Conservation (phyloP, 2,329 filamentous ascomycete species). For the Helotiales sp. region DNA sequence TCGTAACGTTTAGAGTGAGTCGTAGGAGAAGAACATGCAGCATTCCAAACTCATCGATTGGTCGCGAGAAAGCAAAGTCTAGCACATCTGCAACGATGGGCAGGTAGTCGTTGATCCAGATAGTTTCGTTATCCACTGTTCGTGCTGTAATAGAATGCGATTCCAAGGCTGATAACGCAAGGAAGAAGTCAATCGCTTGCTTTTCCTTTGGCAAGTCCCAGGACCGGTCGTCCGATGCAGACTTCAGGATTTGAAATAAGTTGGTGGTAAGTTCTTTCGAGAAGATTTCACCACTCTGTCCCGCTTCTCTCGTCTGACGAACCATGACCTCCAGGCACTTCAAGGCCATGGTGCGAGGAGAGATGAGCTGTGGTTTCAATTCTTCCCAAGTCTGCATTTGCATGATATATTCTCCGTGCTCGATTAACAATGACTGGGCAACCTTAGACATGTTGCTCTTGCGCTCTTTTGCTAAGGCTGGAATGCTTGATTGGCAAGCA, state of each 20-base stretch:
- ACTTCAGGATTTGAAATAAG: constrained; percentile 46
- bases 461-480: constrained; percentile 61
- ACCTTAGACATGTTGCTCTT: constrained; percentile 69
- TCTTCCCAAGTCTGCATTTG: constrained; percentile 61
- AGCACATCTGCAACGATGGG: constrained; percentile 52
- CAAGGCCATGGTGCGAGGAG: constrained; percentile 63
- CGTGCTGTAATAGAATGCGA: constrained; percentile 50
- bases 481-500: constrained; percentile 53
- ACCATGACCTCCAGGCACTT: constrained; percentile 62
- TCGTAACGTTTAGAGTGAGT: constrained; percentile 82
- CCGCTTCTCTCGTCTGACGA: constrained; percentile 48
- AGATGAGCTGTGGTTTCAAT: constrained; percentile 49
- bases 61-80: constrained; percentile 37
- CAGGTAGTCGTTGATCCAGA: constrained; percentile 52
- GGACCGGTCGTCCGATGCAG: constrained; percentile 23
- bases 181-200: constrained; percentile 39
- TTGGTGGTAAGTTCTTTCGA: constrained; percentile 48
- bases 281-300: constrained; percentile 50
- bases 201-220: constrained; percentile 28
- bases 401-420: constrained; percentile 54
- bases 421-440: constrained; percentile 55
- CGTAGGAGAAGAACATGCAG: constrained; percentile 48
- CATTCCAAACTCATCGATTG: constrained; percentile 39
- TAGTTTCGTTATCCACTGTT: constrained; percentile 42
- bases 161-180: constrained; percentile 54